phyloP scores from a whole-genome alignment of 177 flowering plant species.

The Vitis hybrid region DNA sequence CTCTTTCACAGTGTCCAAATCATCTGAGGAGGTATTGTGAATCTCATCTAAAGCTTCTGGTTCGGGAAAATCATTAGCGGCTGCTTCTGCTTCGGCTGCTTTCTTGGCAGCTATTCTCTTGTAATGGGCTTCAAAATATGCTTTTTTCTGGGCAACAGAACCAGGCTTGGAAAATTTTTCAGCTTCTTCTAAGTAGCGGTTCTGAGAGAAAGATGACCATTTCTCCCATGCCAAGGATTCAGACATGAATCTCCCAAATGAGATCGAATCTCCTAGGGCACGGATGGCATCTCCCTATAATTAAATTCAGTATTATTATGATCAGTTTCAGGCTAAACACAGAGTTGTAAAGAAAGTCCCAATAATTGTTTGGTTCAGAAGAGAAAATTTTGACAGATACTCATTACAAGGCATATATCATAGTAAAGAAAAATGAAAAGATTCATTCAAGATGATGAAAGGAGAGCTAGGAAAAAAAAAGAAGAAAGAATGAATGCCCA shows the following conservation, averaged over 20 bases:
- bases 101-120: constrained; percentile 57
- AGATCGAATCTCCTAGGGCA: constrained; percentile 59
- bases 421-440: no score
- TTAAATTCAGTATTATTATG: constrained; percentile 3
- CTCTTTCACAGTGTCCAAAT: constrained; percentile 9
- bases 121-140: constrained; percentile 83
- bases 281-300: constrained; percentile 53
- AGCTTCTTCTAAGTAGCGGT: constrained; percentile 78
- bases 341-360: no score
- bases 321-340: no score
- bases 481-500: no score
- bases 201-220: constrained; percentile 77
- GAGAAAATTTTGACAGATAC: no score
- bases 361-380: no score
- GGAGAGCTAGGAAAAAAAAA: no score
- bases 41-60: constrained; percentile 8
- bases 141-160: constrained; percentile 82
- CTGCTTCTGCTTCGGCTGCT: constrained; percentile 43
- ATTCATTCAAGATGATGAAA: no score
- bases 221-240: constrained; percentile 80
- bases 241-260: constrained; percentile 78
- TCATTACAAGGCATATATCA: no score
- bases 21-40: constrained; percentile 9
- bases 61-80: constrained; percentile 10
- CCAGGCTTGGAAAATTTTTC: constrained; percentile 72